Evolutionary conservation across 345 rosid genomes (phyloP), one percentile per base, ranked within the genome.

Genomic region (Mallotus nudiflorus): DNA sequence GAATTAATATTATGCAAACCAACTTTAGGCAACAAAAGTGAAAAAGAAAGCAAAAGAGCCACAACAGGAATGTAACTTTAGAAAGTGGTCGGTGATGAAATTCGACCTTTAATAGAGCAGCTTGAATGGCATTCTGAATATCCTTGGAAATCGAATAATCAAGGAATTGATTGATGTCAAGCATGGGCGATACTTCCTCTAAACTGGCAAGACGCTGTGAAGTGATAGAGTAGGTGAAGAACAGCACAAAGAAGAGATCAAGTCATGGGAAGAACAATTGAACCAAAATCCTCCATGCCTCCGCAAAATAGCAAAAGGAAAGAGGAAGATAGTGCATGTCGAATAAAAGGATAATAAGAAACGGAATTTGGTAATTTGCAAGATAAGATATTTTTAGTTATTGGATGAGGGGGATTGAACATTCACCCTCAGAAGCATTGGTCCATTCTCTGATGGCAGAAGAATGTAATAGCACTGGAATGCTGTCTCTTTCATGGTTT

Each of bases 401-500:
- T 28, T 27, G 44, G 61, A 44, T 54, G 78, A n/a, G 53, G 70
- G 57, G 59, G 20, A 68, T 29, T 15, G 40, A n/a, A 42, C 6
- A 37, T 73, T 79, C 76, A 91, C 98, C 93, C 93, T 88, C 61
- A 93, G 91, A 84, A 93, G 89, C 97, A 93, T 88, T 12, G 89
- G 92, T 63, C 98, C 96, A 75, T 83, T 80, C 22, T 84, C 88
- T 72, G 97, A 93, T 49, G 98, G 96, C 78, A 85, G 96, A 80
- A 93, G 98, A 67, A 91, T 76, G 77, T 91, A 93, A 73, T 82
- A 91, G 77, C 93, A 93, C 42, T 74, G 80, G 79, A 91, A 87
- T 31, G 80, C 70, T 62, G 83, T 84, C 58, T 74, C 76, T 71
- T 31, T 76, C 93, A 77, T 84, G 40, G 93, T 80, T 71, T 91